Conservation (phyloP, 179 eudicot species). For the Spinacia oleracea region DNA sequence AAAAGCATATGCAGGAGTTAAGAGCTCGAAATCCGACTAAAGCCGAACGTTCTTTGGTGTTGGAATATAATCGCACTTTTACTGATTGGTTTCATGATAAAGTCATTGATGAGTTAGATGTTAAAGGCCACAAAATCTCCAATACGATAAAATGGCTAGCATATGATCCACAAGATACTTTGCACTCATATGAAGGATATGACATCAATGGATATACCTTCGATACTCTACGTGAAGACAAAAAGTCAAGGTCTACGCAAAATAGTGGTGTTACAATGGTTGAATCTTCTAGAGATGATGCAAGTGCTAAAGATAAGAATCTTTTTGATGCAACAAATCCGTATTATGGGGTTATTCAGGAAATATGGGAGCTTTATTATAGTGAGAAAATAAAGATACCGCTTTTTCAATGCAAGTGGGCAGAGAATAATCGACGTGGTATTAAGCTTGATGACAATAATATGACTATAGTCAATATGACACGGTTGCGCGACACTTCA, state of each 20-base stretch:
- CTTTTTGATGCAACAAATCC: background rate
- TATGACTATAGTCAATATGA: too few relatives aligned
- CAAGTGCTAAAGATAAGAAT: background rate
- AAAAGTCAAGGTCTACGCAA: background rate
- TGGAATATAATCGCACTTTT: background rate
- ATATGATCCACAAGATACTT: background rate
- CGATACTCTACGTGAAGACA: background rate
- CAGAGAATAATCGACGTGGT: too few relatives aligned
- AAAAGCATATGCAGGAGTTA: background rate
- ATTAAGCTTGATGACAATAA: too few relatives aligned
- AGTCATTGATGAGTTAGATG: background rate
- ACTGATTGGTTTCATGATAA: background rate
- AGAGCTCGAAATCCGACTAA: background rate
- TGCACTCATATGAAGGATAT: background rate
- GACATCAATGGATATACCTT: background rate
- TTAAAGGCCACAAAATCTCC: background rate
- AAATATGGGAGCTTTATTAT: too few relatives aligned
- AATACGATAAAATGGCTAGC: background rate
- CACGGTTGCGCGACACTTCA: too few relatives aligned
- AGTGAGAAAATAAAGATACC: too few relatives aligned
- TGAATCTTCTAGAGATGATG: conserved; percentile 2
- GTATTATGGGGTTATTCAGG: conserved; percentile 7
- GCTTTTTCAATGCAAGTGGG: too few relatives aligned
- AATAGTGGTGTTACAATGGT: background rate
- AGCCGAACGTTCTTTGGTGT: background rate